phyloP scores from a whole-genome alignment of 2,329 filamentous ascomycete species.

The Fusarium sp. region DNA sequence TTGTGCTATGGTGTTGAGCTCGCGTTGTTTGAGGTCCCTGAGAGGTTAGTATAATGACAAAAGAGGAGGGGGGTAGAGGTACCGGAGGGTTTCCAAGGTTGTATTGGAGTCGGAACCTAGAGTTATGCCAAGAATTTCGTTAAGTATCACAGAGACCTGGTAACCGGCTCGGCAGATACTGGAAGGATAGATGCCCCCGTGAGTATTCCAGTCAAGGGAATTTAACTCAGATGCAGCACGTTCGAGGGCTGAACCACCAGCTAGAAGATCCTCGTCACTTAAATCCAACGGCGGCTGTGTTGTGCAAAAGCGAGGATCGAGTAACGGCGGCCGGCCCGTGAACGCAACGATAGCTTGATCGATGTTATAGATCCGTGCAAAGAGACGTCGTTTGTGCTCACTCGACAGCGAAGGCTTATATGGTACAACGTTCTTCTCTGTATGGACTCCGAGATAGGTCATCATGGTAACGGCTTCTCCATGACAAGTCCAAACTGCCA shows the following conservation, averaged over 20 bases:
- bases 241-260: neutral
- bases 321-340: constrained; percentile 2
- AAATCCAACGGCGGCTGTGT: neutral
- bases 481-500: neutral
- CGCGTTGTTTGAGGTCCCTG: neutral
- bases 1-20: neutral
- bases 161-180: neutral
- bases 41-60: rapidly evolving
- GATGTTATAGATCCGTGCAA: neutral
- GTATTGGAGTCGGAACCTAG: neutral
- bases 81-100: constrained; percentile 4
- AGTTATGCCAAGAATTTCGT: neutral
- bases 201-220: neutral
- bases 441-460: constrained; percentile 13
- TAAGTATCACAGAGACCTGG: neutral
- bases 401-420: neutral
- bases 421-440: neutral
- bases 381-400: neutral
- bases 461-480: constrained; percentile 5
- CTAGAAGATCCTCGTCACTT: constrained; percentile 6
- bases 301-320: neutral
- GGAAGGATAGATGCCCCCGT: neutral
- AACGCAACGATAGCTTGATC: constrained; percentile 11
- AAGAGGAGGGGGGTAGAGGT: rapidly evolving
- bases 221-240: neutral